These are phyloP conservation scores for Penicillium sp. DNA, from an alignment of 2,329 filamentous ascomycete genomes.

Conservation along the genomic window DNA sequence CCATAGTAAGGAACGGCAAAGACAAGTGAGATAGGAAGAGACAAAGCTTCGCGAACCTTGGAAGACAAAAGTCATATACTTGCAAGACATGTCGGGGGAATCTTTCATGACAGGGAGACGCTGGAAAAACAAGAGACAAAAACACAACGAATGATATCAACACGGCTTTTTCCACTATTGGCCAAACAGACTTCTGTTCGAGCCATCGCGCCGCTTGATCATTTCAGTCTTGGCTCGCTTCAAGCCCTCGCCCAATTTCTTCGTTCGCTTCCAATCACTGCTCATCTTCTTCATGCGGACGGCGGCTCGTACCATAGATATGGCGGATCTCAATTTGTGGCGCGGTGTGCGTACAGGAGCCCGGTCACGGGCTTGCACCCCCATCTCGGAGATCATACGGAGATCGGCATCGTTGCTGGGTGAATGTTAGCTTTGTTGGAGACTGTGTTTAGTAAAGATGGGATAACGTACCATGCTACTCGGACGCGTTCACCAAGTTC, in stretches of 20 bases:
- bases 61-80: conserved; percentile 12
- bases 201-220: conserved; percentile 38
- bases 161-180: conserved; percentile 7
- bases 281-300: conserved; percentile 50
- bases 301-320: conserved; percentile 46
- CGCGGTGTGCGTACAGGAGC: conserved; percentile 35
- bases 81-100: conserved; percentile 24
- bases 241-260: conserved; percentile 46
- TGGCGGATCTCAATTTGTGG: conserved; percentile 45
- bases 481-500: conserved; percentile 69
- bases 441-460: conserved; percentile 4
- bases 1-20: background rate
- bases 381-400: conserved; percentile 80
- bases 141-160: conserved; percentile 27
- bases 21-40: background rate
- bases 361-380: conserved; percentile 54
- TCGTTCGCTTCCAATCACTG: conserved; percentile 47
- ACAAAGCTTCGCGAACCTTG: no score
- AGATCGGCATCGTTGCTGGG: conserved; percentile 88
- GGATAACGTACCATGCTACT: conserved; percentile 72
- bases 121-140: conserved; percentile 20
- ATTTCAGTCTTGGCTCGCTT: conserved; percentile 45
- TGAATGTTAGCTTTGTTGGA: conserved; percentile 19
- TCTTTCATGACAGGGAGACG: conserved; percentile 24
- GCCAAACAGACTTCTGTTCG: conserved; percentile 23